phyloP scores from a whole-genome alignment of 148 eudicot genomes.

The Camellia lanceoleosa region DNA sequence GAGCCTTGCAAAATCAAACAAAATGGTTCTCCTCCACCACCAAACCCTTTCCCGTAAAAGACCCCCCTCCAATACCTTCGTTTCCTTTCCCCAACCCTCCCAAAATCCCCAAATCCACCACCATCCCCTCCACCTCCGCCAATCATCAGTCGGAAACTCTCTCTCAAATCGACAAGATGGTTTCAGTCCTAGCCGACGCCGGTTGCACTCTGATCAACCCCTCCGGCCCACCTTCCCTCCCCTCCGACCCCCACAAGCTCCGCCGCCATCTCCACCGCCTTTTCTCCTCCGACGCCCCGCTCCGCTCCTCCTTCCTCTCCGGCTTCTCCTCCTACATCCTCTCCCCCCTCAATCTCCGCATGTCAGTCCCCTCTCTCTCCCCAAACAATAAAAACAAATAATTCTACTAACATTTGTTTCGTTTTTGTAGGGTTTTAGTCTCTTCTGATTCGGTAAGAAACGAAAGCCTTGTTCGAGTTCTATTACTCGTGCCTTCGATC shows the following conservation, averaged over 20 bases:
- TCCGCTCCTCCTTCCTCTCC: conserved; percentile 36
- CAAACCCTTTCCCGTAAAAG: conserved; percentile 37
- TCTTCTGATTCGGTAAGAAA: conserved; percentile 29
- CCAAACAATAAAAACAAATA: background rate
- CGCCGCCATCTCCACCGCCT: conserved; percentile 30
- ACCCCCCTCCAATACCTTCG: conserved; percentile 34
- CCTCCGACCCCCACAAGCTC: conserved; percentile 38
- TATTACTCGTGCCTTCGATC: conserved; percentile 45
- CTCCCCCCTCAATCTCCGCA: conserved; percentile 38
- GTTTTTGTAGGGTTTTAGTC: conserved; percentile 39
- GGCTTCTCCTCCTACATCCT: conserved; percentile 43
- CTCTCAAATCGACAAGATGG: conserved; percentile 32
- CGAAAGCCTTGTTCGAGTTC: conserved; percentile 48
- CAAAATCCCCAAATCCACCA: conserved; percentile 29
- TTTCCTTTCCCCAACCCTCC: conserved; percentile 21
- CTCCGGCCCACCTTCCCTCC: conserved; percentile 44
- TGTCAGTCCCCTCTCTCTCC: conserved; percentile 21
- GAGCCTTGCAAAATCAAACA: background rate
- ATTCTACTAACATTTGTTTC: background rate
- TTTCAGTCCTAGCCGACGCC: conserved; percentile 45
- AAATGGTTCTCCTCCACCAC: conserved; percentile 30
- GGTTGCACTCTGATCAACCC: conserved; percentile 54
- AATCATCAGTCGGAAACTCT: conserved; percentile 16
- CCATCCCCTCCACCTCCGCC: conserved; percentile 18
- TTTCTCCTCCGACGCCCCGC: conserved; percentile 29